Evolutionary conservation across 768 basidiomycete species (phyloP).

Genomic region (Serendipita sp.): DNA sequence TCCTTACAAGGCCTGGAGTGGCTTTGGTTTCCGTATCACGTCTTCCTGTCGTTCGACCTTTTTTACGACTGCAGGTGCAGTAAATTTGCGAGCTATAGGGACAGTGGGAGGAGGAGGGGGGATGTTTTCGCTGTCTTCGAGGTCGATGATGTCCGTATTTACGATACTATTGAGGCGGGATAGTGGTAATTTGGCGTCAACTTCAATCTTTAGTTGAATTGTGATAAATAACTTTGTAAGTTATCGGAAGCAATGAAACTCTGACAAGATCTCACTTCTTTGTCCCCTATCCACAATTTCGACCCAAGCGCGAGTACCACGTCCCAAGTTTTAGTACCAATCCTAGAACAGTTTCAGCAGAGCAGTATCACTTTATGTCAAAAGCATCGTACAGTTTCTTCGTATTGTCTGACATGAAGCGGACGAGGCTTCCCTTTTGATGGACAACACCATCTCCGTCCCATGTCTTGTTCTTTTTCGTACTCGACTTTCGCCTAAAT

Average conservation of each 20-base stretch:
- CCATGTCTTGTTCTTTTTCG: conserved; percentile 20
- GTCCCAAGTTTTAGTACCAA: conserved; percentile 47
- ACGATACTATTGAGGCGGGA: conserved; percentile 1
- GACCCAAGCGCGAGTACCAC: conserved; percentile 30
- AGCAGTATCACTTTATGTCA: background rate
- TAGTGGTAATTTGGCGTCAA: background rate
- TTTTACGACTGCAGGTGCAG: background rate
- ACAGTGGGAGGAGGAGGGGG: background rate
- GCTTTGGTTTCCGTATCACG: background rate
- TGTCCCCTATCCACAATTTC: conserved; percentile 29
- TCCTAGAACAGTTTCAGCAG: conserved; percentile 22
- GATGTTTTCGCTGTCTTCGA: background rate
- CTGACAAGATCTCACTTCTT: background rate
- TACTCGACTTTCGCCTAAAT: conserved; percentile 14
- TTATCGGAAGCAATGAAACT: background rate
- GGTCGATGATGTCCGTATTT: background rate
- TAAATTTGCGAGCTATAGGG: background rate
- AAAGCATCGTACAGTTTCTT: conserved; percentile 9
- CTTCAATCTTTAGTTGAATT: background rate
- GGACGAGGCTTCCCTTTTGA: conserved; percentile 11
- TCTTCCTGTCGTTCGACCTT: background rate
- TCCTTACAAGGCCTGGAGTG: background rate
- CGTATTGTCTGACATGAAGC: conserved; percentile 12
- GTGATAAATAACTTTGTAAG: background rate
- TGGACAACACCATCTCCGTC: conserved; percentile 18